phyloP scores from a whole-genome alignment of 805 yeast genomes.

The Candida sanyiensis region DNA sequence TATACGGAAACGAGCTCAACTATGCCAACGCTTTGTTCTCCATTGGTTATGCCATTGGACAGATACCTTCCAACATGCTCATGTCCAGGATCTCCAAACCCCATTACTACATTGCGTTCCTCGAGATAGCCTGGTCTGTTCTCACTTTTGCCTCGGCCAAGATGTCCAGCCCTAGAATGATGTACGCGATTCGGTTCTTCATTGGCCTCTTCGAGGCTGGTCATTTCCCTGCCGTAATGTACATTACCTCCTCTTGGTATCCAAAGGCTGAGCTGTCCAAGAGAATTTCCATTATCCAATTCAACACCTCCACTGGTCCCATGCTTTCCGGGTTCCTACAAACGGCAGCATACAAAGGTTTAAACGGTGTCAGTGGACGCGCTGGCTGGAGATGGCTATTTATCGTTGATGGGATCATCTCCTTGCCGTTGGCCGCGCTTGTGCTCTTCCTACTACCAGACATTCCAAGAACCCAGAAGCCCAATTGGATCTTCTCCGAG shows the following conservation, averaged over 20 bases:
- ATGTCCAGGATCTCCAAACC: constrained; percentile 39
- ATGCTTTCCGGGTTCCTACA: constrained; percentile 34
- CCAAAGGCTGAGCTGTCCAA: constrained; percentile 42
- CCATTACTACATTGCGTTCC: constrained; percentile 34
- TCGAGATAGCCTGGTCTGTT: constrained; percentile 51
- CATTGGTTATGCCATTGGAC: constrained; percentile 47
- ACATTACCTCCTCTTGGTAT: constrained; percentile 44
- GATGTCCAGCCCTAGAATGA: constrained; percentile 33
- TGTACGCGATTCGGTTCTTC: constrained; percentile 48
- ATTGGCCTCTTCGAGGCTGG: constrained; percentile 54
- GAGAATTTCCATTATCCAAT: constrained; percentile 47
- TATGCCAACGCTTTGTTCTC: constrained; percentile 47
- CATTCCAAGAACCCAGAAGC: constrained; percentile 29
- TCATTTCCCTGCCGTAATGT: constrained; percentile 44
- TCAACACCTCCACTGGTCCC: constrained; percentile 49
- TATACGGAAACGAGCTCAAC: constrained; percentile 50
- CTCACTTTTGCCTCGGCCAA: constrained; percentile 44
- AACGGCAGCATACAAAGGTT: constrained; percentile 8
- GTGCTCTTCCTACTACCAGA: constrained; percentile 65
- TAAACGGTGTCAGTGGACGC: constrained; percentile 42
- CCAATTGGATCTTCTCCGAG: constrained; percentile 5
- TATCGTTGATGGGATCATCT: constrained; percentile 61
- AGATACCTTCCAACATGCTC: constrained; percentile 47
- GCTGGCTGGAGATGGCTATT: constrained; percentile 83
- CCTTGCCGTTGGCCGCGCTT: constrained; percentile 53